A percentile compares a stretch with the other conserved stretches of the same genome.
These are phyloP conservation scores for Kluyveromyces siamensis DNA, from an alignment of 805 yeast genomes.

Conservation along the genomic window DNA sequence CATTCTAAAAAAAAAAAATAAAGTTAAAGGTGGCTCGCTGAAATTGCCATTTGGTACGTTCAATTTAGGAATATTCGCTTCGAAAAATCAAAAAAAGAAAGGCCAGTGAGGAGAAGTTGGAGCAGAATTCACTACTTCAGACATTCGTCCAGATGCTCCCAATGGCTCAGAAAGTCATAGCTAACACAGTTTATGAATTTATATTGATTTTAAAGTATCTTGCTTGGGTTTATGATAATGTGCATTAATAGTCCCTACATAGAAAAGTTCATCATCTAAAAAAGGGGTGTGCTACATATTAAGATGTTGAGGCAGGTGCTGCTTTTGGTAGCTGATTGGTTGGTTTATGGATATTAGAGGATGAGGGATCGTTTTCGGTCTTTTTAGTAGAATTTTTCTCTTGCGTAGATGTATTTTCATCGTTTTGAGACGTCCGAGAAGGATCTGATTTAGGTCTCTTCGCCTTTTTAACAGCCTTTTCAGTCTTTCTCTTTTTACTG, in stretches of 20 bases:
- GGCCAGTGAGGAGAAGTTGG: too few species aligned
- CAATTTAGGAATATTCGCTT: too few species aligned
- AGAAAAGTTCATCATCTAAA: background rate
- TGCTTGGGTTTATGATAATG: background rate
- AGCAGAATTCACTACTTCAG: too few species aligned
- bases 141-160: too few species aligned
- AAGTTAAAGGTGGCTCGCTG: too few species aligned
- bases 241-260: background rate
- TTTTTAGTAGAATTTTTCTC: background rate
- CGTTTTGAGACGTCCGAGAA: background rate
- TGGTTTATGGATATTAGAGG: background rate
- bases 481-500: slow-evolving; percentile 42
- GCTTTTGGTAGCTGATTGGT: background rate
- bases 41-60: too few species aligned
- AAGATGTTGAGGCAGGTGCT: background rate
- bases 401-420: background rate
- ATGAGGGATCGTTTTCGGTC: background rate
- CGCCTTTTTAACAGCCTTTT: slow-evolving; percentile 28
- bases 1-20: too few species aligned
- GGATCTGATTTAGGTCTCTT: slow-evolving; percentile 30
- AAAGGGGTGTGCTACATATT: background rate
- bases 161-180: background rate
- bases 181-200: background rate
- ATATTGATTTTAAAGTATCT: background rate
- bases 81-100: too few species aligned